phyloP scores from a whole-genome alignment of 768 basidiomycete species.

The Multifurca ochricompacta region DNA sequence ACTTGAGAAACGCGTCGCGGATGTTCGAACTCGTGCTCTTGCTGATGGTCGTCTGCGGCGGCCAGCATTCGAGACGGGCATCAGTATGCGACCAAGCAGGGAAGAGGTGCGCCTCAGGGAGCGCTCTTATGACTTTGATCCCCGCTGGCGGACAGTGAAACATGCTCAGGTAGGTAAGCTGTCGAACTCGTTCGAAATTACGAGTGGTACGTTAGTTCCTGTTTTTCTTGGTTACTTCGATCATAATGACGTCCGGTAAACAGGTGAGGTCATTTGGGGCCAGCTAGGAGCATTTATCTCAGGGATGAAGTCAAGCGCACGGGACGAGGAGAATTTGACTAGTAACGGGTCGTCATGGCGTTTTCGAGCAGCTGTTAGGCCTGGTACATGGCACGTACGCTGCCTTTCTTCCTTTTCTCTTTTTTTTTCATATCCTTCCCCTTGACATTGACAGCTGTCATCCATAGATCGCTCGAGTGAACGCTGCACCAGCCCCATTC shows the following conservation, averaged over 20 bases:
- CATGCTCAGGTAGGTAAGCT: constrained; percentile 5
- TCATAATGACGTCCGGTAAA: not conserved
- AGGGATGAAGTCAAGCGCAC: constrained; percentile 15
- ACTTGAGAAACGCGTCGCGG: constrained; percentile 11
- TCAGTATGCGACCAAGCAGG: constrained; percentile 11
- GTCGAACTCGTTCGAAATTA: constrained; percentile 9
- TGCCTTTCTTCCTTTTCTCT: too few species aligned
- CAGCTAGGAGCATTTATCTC: constrained; percentile 13
- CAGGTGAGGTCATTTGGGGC: constrained; percentile 20
- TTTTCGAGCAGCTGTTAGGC: constrained; percentile 17
- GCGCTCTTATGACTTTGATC: constrained; percentile 10
- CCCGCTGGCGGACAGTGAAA: constrained; percentile 6
- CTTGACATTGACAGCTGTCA: not conserved
- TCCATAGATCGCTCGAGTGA: constrained; percentile 11
- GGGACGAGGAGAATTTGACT: not conserved
- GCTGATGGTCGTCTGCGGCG: constrained; percentile 13
- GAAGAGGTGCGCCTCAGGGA: constrained; percentile 13
- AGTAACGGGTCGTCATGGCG: constrained; percentile 5
- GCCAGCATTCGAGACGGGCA: constrained; percentile 5
- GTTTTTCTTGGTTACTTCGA: not conserved
- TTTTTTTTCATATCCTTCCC: too few species aligned
- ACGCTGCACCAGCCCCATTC: constrained; percentile 11
- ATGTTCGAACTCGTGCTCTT: constrained; percentile 5
- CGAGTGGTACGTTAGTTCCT: constrained; percentile 7
- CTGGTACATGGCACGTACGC: constrained; percentile 19